Base-by-base conservation (phyloP, 345 rosid genomes). In the Citrus unshiu region DNA sequence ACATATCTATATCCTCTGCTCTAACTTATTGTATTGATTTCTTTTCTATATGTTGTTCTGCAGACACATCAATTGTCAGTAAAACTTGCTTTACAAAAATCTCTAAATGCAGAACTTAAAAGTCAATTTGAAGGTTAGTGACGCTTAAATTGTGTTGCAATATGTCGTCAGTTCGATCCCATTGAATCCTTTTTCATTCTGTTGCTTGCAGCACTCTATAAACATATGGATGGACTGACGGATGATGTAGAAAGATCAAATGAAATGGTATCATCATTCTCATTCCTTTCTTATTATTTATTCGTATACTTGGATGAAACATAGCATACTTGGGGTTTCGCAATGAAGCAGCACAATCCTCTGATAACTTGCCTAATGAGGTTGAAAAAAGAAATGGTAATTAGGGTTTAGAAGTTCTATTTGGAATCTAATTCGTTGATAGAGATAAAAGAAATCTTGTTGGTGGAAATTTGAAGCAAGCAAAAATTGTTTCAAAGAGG, bases 31-130 rank as follows among this genome's bases (percentile, higher is more conserved):
- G 14, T 6, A 66, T 32, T 79, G 29, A 58, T 68, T 22, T 27
- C 54, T 76, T 54, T 68, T 46, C 21, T 60, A 6, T 81, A 71
- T 81, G 68, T 86, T 74, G 57, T 68, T 68, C 60, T 83, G 84
- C 91, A 96, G 98, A 89, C 93, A 66, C 99, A 96, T 80, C 97
- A 94, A 82, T 81, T 94, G 68, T 84, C 86, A 29, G 85, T 94
- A 91, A 96, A 94, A 83, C 98, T 96, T 73, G 86, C 97, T 68
- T 82, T 89, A 82, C 99, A 93, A 75, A 96, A 91, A 88, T 91
- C 95, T 59, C 94, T 90, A 83, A 94, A 91, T 83, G 80, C 90
- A 4, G 97, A 92, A 83, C 90, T 96, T 66, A 90, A 97, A 85
- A 88, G 83, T 83, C 98, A 96, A 61, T 94, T 94, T 81, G 97